Percentiles rank a stretch among this genome's conserved stretches.
These are phyloP conservation scores for Gastrodia elata DNA, from an alignment of 106 monocot species.

Conservation along the genomic window DNA sequence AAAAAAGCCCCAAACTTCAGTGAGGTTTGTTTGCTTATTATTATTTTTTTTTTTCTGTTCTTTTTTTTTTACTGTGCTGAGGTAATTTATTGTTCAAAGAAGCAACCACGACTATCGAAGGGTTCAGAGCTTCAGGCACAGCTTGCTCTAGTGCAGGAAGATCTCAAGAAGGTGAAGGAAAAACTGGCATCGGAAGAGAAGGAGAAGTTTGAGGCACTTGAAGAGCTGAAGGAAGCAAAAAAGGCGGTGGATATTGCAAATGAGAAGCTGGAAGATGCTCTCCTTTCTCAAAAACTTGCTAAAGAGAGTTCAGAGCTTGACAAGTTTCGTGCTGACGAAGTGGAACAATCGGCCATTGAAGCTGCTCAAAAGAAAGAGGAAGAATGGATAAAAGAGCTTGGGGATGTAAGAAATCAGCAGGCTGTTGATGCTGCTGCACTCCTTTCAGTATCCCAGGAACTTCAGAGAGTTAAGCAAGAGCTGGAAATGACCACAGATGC, in stretches of 20 bases:
- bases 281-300: conserved; percentile 49
- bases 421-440: conserved; percentile 36
- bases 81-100: conserved; percentile 10
- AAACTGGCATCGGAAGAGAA: conserved; percentile 32
- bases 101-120: conserved; percentile 21
- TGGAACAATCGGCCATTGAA: conserved; percentile 69
- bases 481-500: conserved; percentile 45
- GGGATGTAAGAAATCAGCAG: conserved; percentile 36
- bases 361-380: conserved; percentile 48
- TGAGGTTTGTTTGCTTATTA: too few species aligned
- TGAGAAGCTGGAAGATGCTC: conserved; percentile 69
- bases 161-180: conserved; percentile 77
- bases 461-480: conserved; percentile 50
- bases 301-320: conserved; percentile 66
- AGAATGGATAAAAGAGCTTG: conserved; percentile 52
- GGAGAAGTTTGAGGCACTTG: conserved; percentile 42
- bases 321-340: conserved; percentile 67
- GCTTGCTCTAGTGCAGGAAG: conserved; percentile 38
- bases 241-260: conserved; percentile 34
- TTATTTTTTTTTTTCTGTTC: too few species aligned
- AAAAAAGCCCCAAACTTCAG: background rate
- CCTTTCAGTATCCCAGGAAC: conserved; percentile 37
- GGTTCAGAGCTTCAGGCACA: conserved; percentile 39
- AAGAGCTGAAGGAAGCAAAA: conserved; percentile 55
- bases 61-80: background rate